Base-by-base conservation (phyloP, 495 filamentous ascomycete genomes). In the Penicillium turbatum region DNA sequence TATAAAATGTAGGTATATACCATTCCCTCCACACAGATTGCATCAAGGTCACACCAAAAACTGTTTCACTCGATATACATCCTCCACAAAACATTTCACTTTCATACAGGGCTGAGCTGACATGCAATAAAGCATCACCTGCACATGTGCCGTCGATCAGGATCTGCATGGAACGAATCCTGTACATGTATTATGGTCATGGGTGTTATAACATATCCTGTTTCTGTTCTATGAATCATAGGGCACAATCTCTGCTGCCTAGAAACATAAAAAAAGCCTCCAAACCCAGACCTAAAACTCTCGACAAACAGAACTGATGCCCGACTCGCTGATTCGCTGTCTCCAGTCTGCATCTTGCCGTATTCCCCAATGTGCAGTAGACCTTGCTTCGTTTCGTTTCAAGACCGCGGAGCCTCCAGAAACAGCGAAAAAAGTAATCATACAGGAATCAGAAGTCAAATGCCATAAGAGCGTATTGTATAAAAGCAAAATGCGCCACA, bases 81-180 rank as follows among this genome's bases (percentile, higher is more conserved):
- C 2, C 21, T 24, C 21, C 21, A 24, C 21, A 24, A 4, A 24
- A 2, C 2, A 24, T 24, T 24, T 24, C 21, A 2, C 21, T 24
- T 24, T 24, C 45, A 34, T 51, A 53, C 48, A 51, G 46, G 63
- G 54, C 60, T 65, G 49, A 63, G 63, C 60, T 58, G 57, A 61
- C 52, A 63, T 41, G 63, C 53, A 63, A 61, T 51, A 54, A 51
- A 40, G 27, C 37, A 62, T 64, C 51, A 63, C 56, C 44, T 60
- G 59, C 59, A 43, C 49, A 61, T 38, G 63, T 51, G 57, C 56
- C 17, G 61, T 62, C 58, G 61, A 64, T 66, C 61, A 42, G 37
- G 59, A 64, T 62, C 55, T 55, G 47, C 53, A 54, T n/a, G 10
- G 34, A 27, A 38, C 7, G 31, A 36, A 44, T 54, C 40, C 50